Percentiles rank a stretch among this genome's conserved stretches.
These are phyloP conservation scores for Microcyclosporella mali DNA, from an alignment of 2,329 filamentous ascomycete species.

Conservation along the genomic window DNA sequence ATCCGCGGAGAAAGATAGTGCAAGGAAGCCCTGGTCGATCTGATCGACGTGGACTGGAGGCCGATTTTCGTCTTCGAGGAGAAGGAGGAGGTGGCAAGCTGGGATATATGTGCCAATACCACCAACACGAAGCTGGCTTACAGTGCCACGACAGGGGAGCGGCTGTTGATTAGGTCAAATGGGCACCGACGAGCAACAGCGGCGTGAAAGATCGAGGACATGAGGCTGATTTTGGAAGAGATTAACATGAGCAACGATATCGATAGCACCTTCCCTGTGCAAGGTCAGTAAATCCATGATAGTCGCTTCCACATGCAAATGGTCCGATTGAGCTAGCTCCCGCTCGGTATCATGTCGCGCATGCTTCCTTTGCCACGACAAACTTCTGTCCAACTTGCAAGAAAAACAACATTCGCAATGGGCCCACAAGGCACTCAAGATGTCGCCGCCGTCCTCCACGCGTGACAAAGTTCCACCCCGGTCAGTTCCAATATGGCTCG, in stretches of 20 bases:
- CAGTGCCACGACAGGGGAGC: too few species aligned
- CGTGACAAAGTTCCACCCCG: slow-evolving; percentile 5
- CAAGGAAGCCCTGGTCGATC: slow-evolving; percentile 1
- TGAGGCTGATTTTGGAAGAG: too few species aligned
- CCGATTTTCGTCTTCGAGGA: neutral
- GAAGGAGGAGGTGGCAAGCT: neutral
- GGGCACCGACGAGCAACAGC: too few species aligned
- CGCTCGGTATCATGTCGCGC: neutral
- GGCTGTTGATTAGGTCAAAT: too few species aligned
- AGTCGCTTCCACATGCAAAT: neutral
- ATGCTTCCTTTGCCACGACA: too few species aligned
- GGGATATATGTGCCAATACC: slow-evolving; percentile 3
- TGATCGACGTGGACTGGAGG: slow-evolving; percentile 1
- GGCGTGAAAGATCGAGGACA: too few species aligned
- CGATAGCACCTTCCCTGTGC: too few species aligned
- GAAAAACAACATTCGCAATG: neutral
- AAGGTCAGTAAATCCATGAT: too few species aligned
- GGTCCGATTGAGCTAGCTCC: neutral
- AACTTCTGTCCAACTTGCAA: too few species aligned
- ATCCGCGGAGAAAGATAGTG: neutral
- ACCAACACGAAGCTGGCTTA: slow-evolving; percentile 5
- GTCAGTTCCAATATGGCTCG: neutral
- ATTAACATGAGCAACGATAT: too few species aligned
- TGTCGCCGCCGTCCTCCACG: slow-evolving; percentile 6
- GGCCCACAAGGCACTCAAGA: neutral